A percentile compares a stretch with the other conserved stretches of the same genome.
Evolutionary conservation across 192 early-diverging fungal genomes (phyloP).

Genomic region (Piromyces finnis): DNA sequence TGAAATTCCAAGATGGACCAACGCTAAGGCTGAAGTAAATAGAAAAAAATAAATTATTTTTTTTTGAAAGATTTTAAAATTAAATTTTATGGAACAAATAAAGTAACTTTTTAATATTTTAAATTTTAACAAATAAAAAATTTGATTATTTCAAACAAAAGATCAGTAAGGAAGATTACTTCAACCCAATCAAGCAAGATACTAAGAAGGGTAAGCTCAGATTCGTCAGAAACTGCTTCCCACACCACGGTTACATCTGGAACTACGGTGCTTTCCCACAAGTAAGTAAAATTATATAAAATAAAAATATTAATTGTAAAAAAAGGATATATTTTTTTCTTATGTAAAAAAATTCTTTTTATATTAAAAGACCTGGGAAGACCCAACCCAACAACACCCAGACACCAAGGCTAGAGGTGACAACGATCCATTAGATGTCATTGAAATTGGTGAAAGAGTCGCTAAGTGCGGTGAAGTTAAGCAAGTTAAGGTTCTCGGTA

Average conservation of each 20-base stretch:
- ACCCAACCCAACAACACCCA: constrained; percentile 68
- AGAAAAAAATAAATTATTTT: neutral
- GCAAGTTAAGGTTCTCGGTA: constrained; percentile 96
- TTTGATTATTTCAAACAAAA: no score
- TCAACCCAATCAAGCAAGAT: constrained; percentile 99
- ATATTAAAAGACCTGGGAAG: constrained; percentile 75
- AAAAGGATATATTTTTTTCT: no score
- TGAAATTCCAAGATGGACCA: constrained; percentile 96
- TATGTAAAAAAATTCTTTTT: no score
- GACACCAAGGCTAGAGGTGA: constrained; percentile 95
- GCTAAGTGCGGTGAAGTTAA: constrained; percentile 88
- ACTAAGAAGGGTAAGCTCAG: constrained; percentile 98
- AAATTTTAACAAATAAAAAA: no score
- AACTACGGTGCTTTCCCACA: constrained; percentile 99
- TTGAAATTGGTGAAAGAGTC: constrained; percentile 93
- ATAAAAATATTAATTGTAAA: neutral
- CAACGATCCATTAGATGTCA: constrained; percentile 94
- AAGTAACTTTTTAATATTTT: no score
- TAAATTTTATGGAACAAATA: no score
- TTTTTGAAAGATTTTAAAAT: no score
- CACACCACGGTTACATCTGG: constrained; percentile 99
- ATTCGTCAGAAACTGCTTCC: constrained; percentile 96
- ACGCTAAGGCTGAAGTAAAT: constrained; percentile 86
- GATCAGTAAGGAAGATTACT: constrained; percentile 86
- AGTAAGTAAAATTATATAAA: constrained; percentile 11